These are phyloP conservation scores for Metschnikowia koreensis DNA, from an alignment of 805 yeast species.

Conservation along the genomic window DNA sequence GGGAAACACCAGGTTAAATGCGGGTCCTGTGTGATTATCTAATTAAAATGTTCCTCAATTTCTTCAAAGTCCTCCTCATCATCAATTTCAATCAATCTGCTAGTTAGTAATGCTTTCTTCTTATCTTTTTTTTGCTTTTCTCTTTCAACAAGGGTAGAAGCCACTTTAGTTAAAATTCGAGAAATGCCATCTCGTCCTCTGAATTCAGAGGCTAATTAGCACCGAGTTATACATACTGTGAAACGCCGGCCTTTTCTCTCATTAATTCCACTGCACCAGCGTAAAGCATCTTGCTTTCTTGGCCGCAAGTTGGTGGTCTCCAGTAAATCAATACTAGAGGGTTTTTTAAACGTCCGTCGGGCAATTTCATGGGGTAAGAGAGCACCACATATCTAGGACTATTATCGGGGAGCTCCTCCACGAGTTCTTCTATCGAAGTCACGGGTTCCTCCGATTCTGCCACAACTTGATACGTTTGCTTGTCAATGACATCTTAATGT, in stretches of 20 bases:
- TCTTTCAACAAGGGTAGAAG: too few species aligned
- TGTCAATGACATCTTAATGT: constrained; percentile 51
- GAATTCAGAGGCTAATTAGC: too few species aligned
- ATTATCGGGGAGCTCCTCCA: constrained; percentile 79
- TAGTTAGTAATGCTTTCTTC: constrained; percentile 19
- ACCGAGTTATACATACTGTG: constrained; percentile 38
- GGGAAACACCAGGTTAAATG: neutral
- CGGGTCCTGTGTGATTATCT: neutral
- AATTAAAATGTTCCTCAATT: constrained; percentile 36
- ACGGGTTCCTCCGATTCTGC: constrained; percentile 49
- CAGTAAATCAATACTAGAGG: constrained; percentile 84
- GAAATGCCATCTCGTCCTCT: too few species aligned
- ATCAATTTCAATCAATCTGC: constrained; percentile 55
- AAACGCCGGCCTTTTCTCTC: constrained; percentile 76
- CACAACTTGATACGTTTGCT: constrained; percentile 49
- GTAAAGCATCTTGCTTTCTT: constrained; percentile 78
- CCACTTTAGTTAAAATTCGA: too few species aligned
- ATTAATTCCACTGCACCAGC: constrained; percentile 87
- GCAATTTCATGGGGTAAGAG: constrained; percentile 67
- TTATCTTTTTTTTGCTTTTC: neutral
- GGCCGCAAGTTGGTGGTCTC: constrained; percentile 84
- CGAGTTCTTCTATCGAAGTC: constrained; percentile 55
- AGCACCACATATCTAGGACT: constrained; percentile 72
- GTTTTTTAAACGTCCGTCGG: constrained; percentile 69
- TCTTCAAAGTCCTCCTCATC: constrained; percentile 73